Percentiles rank a stretch among this genome's conserved stretches.
These are phyloP conservation scores for Camellia japonica DNA, from an alignment of 148 eudicot species.

Conservation along the genomic window DNA sequence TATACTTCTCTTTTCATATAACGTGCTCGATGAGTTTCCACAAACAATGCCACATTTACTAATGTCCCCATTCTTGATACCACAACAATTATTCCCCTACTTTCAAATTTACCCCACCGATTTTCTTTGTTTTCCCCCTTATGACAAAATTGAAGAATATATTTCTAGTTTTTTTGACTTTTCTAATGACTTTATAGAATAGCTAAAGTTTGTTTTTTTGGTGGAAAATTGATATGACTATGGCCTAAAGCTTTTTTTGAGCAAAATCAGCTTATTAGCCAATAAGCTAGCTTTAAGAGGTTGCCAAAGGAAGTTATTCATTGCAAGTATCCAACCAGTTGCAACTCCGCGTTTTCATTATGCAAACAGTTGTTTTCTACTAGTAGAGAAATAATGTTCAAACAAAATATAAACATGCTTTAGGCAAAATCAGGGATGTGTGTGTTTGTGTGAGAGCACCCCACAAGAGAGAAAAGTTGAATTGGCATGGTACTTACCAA, in stretches of 20 bases:
- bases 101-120: background rate
- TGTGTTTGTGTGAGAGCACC: background rate
- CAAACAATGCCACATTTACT: background rate
- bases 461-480: background rate
- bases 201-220: too few species aligned
- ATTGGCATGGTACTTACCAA: constrained; percentile 44
- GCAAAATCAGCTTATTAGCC: too few species aligned
- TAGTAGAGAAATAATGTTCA: background rate
- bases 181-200: too few species aligned
- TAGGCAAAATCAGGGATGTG: background rate
- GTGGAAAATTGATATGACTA: too few species aligned
- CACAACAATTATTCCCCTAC: background rate
- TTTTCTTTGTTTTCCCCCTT: background rate
- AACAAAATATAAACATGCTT: background rate
- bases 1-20: background rate
- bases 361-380: background rate
- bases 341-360: background rate
- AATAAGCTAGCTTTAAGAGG: too few species aligned
- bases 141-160: background rate
- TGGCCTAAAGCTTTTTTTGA: too few species aligned
- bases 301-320: background rate
- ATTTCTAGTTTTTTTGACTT: background rate
- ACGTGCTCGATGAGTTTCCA: background rate
- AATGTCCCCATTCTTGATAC: background rate
- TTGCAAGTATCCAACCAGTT: background rate